A percentile compares a stretch with the other conserved stretches of the same genome.
Evolutionary conservation across 2,329 filamentous ascomycete genomes (phyloP).

Genomic region (Anthostomella pinea): DNA sequence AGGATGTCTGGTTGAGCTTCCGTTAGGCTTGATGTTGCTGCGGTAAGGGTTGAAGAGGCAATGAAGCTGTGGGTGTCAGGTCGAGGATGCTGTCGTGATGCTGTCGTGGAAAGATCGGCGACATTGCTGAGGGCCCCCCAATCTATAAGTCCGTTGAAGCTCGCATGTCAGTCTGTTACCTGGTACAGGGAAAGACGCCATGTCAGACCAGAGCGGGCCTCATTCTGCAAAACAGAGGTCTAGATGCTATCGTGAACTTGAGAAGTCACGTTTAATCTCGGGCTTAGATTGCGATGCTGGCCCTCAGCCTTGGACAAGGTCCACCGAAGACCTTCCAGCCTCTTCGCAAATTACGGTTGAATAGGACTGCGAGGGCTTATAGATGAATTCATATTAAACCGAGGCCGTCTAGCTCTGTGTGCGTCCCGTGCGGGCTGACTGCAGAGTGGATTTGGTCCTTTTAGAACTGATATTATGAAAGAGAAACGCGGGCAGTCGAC

Average conservation of each 20-base stretch:
- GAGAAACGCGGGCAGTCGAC: constrained; percentile 10
- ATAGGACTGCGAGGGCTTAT: constrained; percentile 33
- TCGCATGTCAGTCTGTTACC: too few species aligned
- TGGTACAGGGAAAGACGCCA: too few species aligned
- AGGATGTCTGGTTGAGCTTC: constrained; percentile 4
- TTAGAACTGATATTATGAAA: constrained; percentile 26
- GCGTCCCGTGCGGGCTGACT: constrained; percentile 8
- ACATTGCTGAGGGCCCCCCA: constrained; percentile 15
- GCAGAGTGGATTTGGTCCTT: constrained; percentile 20
- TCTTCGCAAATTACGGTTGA: constrained; percentile 40
- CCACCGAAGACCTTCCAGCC: constrained; percentile 26
- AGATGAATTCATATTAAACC: constrained; percentile 44
- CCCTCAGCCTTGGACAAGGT: constrained; percentile 17
- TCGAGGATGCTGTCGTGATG: constrained; percentile 1
- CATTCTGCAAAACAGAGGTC: too few species aligned
- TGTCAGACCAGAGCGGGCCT: too few species aligned
- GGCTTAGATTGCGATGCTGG: constrained; percentile 20
- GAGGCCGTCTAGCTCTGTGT: constrained; percentile 29
- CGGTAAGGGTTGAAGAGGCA: too few species aligned
- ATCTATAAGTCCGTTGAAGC: too few species aligned
- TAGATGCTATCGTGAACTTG: constrained; percentile 18
- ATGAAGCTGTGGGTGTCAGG: background rate
- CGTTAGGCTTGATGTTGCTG: constrained; percentile 1
- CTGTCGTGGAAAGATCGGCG: constrained; percentile 24
- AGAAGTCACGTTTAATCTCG: constrained; percentile 11